phyloP scores from a whole-genome alignment of 108 stramenopile species.

The Cyclotella baltica region DNA sequence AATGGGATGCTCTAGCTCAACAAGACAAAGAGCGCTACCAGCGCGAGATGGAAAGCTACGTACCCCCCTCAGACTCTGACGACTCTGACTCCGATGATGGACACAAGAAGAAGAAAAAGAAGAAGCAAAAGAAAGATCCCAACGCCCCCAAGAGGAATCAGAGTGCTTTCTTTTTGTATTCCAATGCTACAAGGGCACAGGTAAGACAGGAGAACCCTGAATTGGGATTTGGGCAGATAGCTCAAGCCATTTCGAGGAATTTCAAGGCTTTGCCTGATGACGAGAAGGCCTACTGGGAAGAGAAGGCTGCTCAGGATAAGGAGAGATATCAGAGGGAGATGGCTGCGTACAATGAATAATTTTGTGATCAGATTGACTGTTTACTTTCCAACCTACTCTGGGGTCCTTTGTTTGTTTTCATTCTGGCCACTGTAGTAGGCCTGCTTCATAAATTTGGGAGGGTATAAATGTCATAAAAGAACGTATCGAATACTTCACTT shows the following conservation, averaged over 20 bases:
- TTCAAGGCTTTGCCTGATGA: slow-evolving; percentile 78
- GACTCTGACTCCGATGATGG: slow-evolving; percentile 53
- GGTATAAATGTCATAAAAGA: too few relatives aligned
- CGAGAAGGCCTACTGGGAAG: slow-evolving; percentile 73
- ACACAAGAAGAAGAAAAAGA: slow-evolving; percentile 58
- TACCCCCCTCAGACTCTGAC: slow-evolving; percentile 63
- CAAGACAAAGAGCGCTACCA: slow-evolving; percentile 50
- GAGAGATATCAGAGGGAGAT: slow-evolving; percentile 70
- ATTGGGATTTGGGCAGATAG: slow-evolving; percentile 75
- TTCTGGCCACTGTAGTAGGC: too few relatives aligned
- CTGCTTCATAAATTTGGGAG: too few relatives aligned
- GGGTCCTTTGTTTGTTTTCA: too few relatives aligned
- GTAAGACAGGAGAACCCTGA: slow-evolving; percentile 81
- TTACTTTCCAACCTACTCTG: too few relatives aligned
- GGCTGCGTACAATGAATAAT: slow-evolving; percentile 60
- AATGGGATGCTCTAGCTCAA: slow-evolving; percentile 40
- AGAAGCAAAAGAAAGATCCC: slow-evolving; percentile 73
- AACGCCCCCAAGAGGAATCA: slow-evolving; percentile 83
- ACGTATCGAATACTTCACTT: too few relatives aligned
- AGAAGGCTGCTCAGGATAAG: slow-evolving; percentile 78
- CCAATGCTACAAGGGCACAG: slow-evolving; percentile 64
- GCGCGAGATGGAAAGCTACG: slow-evolving; percentile 41
- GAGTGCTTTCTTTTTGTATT: slow-evolving; percentile 84
- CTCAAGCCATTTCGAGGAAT: slow-evolving; percentile 68
- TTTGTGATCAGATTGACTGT: too few relatives aligned